phyloP scores from a whole-genome alignment of 2,329 filamentous ascomycete species.

The Nigrospora osmanthi region DNA sequence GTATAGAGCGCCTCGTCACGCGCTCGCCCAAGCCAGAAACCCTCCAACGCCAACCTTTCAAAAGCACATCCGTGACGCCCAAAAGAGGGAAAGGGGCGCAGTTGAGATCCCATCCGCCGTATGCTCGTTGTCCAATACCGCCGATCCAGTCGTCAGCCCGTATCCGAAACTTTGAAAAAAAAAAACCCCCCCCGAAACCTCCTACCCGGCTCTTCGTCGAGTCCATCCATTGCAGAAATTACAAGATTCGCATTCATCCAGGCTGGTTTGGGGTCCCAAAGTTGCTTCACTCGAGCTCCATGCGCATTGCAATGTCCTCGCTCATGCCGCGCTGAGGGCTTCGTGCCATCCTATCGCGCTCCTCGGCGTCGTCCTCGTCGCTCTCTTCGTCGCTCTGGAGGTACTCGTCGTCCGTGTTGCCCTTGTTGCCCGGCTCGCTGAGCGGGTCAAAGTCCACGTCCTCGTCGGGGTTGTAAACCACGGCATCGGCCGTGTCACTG shows the following conservation, averaged over 20 bases:
- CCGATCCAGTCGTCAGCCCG: background rate
- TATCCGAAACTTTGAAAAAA: background rate
- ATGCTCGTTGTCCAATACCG: background rate
- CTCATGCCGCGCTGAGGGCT: slow-evolving; percentile 47
- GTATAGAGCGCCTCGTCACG: slow-evolving; percentile 6
- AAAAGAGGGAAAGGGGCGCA: background rate
- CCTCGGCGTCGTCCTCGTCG: slow-evolving; percentile 27
- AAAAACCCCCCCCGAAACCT: too few species aligned
- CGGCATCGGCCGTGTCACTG: slow-evolving; percentile 27
- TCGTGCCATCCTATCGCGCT: slow-evolving; percentile 19
- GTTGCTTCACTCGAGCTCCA: slow-evolving; percentile 41
- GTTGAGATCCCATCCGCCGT: background rate
- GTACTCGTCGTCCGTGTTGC: slow-evolving; percentile 32
- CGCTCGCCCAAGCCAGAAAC: slow-evolving; percentile 2
- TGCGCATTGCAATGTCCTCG: slow-evolving; percentile 53
- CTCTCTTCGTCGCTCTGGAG: slow-evolving; percentile 32
- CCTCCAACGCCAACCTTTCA: background rate
- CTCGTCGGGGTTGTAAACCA: slow-evolving; percentile 50
- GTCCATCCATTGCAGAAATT: too few species aligned
- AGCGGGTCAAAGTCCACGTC: slow-evolving; percentile 49
- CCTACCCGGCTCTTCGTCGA: too few species aligned
- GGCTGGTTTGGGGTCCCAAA: background rate
- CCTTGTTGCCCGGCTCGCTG: slow-evolving; percentile 39
- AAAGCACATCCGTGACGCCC: background rate
- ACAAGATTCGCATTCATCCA: background rate